phyloP scores from a whole-genome alignment of 225 moss, liverwort and hornwort species.

The Sphagnum tenellum region DNA sequence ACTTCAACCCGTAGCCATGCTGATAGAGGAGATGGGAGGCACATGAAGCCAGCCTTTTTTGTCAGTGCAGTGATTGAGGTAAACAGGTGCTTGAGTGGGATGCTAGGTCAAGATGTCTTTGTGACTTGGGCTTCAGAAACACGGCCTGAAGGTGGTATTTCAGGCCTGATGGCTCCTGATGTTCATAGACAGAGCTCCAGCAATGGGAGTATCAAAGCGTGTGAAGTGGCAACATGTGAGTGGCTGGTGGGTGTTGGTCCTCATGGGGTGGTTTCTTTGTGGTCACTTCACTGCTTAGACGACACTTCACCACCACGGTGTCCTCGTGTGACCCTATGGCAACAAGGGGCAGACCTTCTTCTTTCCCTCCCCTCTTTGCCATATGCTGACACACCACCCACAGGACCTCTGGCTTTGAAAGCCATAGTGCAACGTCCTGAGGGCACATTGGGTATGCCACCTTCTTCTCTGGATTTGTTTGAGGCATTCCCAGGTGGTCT shows the following conservation, averaged over 20 bases:
- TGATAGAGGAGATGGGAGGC: conserved; percentile 20
- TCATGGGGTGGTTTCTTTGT: conserved; percentile 70
- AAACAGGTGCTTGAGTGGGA: conserved; percentile 60
- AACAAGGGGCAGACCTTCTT: conserved; percentile 59
- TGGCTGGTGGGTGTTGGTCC: conserved; percentile 93
- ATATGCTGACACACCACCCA: conserved; percentile 18
- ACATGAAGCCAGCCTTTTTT: conserved; percentile 63
- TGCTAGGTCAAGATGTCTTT: conserved; percentile 63
- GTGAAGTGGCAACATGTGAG: conserved; percentile 56
- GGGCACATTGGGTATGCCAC: conserved; percentile 62
- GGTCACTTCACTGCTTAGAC: conserved; percentile 92
- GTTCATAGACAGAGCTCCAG: conserved; percentile 17
- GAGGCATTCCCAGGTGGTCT: conserved; percentile 73
- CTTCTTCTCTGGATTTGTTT: conserved; percentile 87
- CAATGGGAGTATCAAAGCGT: conserved; percentile 22
- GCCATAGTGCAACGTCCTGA: conserved; percentile 84
- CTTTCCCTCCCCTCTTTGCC: conserved; percentile 17
- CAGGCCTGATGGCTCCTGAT: conserved; percentile 11
- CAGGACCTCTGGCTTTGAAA: conserved; percentile 59
- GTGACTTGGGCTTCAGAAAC: conserved; percentile 69
- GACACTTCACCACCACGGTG: conserved; percentile 72
- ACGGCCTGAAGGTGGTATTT: conserved; percentile 49
- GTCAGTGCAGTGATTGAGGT: conserved; percentile 87
- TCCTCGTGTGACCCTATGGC: conserved; percentile 75
- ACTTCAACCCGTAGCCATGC: conserved; percentile 30